Evolutionary conservation across 805 yeast genomes (phyloP).

Genomic region (Ogataea chonburiensis): DNA sequence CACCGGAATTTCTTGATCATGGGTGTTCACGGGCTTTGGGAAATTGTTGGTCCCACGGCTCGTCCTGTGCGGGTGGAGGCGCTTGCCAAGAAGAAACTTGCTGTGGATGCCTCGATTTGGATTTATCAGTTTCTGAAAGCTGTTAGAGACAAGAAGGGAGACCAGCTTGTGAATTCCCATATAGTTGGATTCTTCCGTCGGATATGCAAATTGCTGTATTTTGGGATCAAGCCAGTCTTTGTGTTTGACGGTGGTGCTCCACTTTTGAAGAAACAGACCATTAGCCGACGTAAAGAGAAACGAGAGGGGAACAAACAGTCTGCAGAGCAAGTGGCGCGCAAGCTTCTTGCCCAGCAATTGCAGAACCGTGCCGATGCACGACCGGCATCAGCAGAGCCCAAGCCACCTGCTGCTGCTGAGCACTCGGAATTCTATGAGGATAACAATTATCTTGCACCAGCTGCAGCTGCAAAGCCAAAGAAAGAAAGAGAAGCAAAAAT

Average conservation of each 20-base stretch:
- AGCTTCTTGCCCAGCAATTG: conserved; percentile 74
- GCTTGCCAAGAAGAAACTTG: conserved; percentile 71
- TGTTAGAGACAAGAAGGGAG: conserved; percentile 82
- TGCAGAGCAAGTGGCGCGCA: conserved; percentile 74
- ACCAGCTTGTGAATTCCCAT: conserved; percentile 74
- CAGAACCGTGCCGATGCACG: conserved; percentile 49
- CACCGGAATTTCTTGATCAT: conserved; percentile 37
- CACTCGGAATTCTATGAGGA: conserved; percentile 38
- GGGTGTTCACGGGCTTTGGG: conserved; percentile 98
- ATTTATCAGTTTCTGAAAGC: conserved; percentile 95
- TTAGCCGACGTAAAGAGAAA: conserved; percentile 66
- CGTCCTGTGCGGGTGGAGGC: conserved; percentile 88
- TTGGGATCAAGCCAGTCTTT: conserved; percentile 86
- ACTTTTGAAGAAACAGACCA: conserved; percentile 72
- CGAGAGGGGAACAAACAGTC: conserved; percentile 72
- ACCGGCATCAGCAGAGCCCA: conserved; percentile 9
- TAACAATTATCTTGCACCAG: conserved; percentile 22
- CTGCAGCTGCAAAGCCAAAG: conserved; percentile 6
- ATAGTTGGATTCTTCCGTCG: conserved; percentile 94
- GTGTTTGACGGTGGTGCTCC: conserved; percentile 98
- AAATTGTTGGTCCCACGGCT: conserved; percentile 83
- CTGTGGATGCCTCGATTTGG: conserved; percentile 99
- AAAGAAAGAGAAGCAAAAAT: conserved; percentile 24
- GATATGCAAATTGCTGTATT: conserved; percentile 83
- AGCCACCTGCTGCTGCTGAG: conserved; percentile 22